Evolutionary conservation across 225 moss, liverwort and hornwort species (phyloP).

Genomic region (Physcomitrellopsis africana): DNA sequence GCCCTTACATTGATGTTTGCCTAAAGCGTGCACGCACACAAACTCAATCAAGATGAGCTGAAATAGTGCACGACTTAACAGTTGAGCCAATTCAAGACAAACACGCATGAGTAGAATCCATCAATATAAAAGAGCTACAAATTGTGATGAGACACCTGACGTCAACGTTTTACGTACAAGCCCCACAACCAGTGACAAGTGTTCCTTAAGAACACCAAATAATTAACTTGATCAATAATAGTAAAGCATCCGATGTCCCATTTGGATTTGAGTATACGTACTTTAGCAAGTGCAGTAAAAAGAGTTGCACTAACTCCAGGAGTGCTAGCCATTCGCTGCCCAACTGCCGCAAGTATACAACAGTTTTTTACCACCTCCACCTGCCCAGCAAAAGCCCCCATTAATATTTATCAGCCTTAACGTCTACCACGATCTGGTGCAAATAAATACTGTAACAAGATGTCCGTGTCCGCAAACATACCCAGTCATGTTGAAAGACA

Average conservation of each 20-base stretch:
- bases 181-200: conserved; percentile 9
- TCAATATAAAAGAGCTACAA: neutral
- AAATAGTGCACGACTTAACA: neutral
- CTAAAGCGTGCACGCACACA: conserved; percentile 48
- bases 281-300: conserved; percentile 98
- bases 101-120: neutral
- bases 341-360: conserved; percentile 95
- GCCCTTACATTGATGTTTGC: conserved; percentile 99
- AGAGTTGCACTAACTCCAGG: conserved; percentile 99
- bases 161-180: neutral
- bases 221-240: neutral
- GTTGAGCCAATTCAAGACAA: neutral
- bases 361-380: conserved; percentile 83
- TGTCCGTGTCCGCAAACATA: neutral
- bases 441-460: neutral
- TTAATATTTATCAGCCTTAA: neutral
- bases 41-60: conserved; percentile 8
- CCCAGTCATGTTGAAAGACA: neutral
- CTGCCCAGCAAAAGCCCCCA: conserved; percentile 39
- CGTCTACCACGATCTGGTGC: conserved; percentile 8
- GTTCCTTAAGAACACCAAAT: conserved; percentile 9
- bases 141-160: neutral
- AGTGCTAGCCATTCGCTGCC: conserved; percentile 98
- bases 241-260: neutral
- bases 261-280: conserved; percentile 19